Base-by-base conservation (phyloP, 176 grass and related monocot species). In the Zea luxurians region DNA sequence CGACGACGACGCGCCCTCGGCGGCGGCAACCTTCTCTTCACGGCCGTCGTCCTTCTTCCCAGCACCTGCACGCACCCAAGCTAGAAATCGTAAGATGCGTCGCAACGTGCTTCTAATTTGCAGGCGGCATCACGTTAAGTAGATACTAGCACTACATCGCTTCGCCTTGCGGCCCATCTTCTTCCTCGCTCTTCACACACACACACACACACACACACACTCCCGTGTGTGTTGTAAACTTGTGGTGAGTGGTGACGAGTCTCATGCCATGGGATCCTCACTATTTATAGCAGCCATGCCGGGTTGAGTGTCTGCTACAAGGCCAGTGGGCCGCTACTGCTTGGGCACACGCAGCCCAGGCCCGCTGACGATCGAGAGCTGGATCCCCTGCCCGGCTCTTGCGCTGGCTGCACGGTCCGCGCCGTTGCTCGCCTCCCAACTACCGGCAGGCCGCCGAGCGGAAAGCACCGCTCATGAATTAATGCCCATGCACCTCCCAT, bases 121-220 rank as follows among this genome's bases (percentile, higher is more conserved):
- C 53, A 37, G 10, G 27, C 27, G 1, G 11, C n/a, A 45, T 8
- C 15, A 35, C 3, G 0, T 55, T 55, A 18, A n/a, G 16, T 55
- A 10, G 1, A 20, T 59, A 48, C 53, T 61, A 55, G 0, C 52
- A 48, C 8, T 4, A 48, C 61, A 80, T 61, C 61, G 74, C 50
- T 78, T 87, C 52, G 64, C 71, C 61, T 62, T 87, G 7, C 43
- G 50, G 6, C 68, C 84, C 73, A 49, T 82, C 43, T 6, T 17
- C 50, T 13, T 27, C 1, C 9, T 9, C 8, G 36, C 6, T 20
- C 18, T 2, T 4, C n/a, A n/a, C n/a, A n/a, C n/a, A n/a, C n/a
- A n/a, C n/a, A n/a, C n/a, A n/a, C 27, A 27, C 27, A 27, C 27
- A 27, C 1, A 46, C 0, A 6, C 48, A 52, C 16, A 2, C 2